Conservation (phyloP, 2,329 filamentous ascomycete species). For the Grosmannia penicillata region DNA sequence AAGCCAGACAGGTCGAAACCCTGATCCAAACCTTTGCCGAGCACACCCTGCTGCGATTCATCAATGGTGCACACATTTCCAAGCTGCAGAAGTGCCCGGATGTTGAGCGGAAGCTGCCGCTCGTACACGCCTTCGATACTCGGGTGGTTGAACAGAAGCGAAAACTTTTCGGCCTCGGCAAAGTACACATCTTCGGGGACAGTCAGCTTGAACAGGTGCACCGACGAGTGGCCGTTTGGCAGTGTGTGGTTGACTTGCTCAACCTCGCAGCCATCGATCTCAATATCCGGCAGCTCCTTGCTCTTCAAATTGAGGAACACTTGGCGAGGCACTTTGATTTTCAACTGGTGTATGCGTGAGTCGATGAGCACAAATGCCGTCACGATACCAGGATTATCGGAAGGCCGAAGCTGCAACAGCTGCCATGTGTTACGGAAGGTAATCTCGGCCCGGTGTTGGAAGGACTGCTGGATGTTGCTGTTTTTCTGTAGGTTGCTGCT, state of each 20-base stretch:
- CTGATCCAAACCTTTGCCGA: conserved; percentile 83
- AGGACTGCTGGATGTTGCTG: conserved; percentile 51
- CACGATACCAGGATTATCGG: conserved; percentile 74
- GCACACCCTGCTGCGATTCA: conserved; percentile 72
- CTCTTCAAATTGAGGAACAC: conserved; percentile 86
- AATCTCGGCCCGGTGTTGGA: conserved; percentile 82
- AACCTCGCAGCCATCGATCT: conserved; percentile 70
- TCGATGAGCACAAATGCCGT: conserved; percentile 86
- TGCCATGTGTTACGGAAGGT: conserved; percentile 94
- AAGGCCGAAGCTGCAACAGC: conserved; percentile 70
- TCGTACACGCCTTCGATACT: conserved; percentile 98
- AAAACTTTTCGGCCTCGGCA: conserved; percentile 68
- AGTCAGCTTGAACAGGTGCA: conserved; percentile 85
- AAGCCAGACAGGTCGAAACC: conserved; percentile 79
- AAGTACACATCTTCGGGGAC: conserved; percentile 83
- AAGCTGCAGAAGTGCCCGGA: conserved; percentile 75
- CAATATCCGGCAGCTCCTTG: conserved; percentile 75
- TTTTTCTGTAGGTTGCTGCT: conserved; percentile 31
- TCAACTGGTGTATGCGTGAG: conserved; percentile 75
- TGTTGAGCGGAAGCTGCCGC: conserved; percentile 73
- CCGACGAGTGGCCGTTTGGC: conserved; percentile 86
- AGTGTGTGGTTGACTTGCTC: conserved; percentile 90
- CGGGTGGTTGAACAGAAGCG: conserved; percentile 72
- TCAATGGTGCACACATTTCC: conserved; percentile 91
- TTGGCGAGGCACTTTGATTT: conserved; percentile 75